Evolutionary conservation across 306 rosid species (phyloP).

Genomic region (Sphenostylis stenocarpa): DNA sequence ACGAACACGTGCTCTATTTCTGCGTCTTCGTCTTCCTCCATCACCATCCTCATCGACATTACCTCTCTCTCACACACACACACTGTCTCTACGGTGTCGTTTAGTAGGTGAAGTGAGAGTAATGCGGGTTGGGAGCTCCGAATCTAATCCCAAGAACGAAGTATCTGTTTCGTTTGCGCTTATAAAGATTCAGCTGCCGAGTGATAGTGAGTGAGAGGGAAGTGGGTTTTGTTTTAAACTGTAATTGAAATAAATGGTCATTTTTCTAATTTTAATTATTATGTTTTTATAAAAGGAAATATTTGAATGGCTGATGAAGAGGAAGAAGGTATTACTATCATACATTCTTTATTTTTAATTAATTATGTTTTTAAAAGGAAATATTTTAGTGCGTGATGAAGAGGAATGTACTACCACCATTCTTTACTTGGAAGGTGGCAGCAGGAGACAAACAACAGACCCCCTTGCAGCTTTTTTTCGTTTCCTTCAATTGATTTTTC

Average conservation of each 20-base stretch:
- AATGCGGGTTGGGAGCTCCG: constrained; percentile 28
- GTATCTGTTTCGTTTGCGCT: background rate
- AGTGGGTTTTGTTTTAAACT: background rate
- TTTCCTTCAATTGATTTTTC: background rate
- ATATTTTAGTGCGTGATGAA: background rate
- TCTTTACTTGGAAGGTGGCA: background rate
- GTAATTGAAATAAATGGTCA: background rate
- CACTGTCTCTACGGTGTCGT: background rate
- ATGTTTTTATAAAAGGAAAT: background rate
- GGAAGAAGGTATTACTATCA: constrained; percentile 1
- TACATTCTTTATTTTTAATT: background rate
- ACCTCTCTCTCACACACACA: background rate
- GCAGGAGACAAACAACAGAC: constrained; percentile 23
- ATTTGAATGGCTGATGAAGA: background rate
- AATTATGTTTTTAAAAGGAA: background rate
- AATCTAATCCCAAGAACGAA: background rate
- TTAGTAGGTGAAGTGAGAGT: background rate
- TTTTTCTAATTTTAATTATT: background rate
- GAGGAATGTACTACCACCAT: constrained; percentile 13
- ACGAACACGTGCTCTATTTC: constrained; percentile 45
- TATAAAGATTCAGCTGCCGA: background rate
- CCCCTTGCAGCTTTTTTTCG: background rate
- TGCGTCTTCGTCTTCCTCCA: constrained; percentile 39
- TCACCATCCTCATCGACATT: constrained; percentile 9
- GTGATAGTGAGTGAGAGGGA: background rate